Conservation (phyloP, 1,284 basidiomycete genomes). For the Ustilago tritici region DNA sequence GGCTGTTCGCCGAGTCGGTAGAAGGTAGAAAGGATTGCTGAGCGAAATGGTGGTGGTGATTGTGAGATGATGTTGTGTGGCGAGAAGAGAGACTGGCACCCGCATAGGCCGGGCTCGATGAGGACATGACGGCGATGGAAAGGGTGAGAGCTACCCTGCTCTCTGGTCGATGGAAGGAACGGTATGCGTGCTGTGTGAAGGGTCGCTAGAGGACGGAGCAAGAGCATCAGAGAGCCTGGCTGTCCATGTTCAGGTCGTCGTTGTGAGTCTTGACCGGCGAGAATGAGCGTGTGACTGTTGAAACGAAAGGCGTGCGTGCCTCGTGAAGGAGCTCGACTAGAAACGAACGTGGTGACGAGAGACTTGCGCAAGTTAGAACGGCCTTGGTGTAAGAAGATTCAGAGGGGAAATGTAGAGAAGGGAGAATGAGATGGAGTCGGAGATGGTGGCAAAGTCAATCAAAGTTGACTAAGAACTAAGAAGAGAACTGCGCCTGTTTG, state of each 20-base stretch:
- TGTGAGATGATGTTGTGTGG: conserved; percentile 6
- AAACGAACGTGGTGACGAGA: conserved; percentile 7
- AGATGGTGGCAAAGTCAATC: background rate
- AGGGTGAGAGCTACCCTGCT: too few relatives aligned
- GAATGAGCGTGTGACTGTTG: background rate
- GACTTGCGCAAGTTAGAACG: background rate
- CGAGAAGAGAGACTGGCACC: background rate
- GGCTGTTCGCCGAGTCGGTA: conserved; percentile 25
- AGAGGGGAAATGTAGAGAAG: background rate
- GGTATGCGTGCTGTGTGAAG: background rate
- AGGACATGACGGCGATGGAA: conserved; percentile 15
- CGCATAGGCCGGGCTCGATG: conserved; percentile 15
- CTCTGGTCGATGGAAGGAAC: background rate
- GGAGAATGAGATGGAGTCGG: background rate
- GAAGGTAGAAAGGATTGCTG: conserved; percentile 26
- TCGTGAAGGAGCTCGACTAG: background rate
- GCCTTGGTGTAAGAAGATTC: background rate
- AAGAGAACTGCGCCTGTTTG: background rate
- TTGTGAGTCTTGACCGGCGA: conserved; percentile 18
- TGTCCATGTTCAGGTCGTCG: conserved; percentile 16
- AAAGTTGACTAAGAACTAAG: background rate
- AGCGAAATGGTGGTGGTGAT: conserved; percentile 7
- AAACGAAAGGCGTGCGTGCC: background rate
- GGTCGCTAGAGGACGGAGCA: background rate
- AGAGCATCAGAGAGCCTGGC: conserved; percentile 13